Conservation (phyloP, 257 asterid species). For the Thymus mandschuricus region DNA sequence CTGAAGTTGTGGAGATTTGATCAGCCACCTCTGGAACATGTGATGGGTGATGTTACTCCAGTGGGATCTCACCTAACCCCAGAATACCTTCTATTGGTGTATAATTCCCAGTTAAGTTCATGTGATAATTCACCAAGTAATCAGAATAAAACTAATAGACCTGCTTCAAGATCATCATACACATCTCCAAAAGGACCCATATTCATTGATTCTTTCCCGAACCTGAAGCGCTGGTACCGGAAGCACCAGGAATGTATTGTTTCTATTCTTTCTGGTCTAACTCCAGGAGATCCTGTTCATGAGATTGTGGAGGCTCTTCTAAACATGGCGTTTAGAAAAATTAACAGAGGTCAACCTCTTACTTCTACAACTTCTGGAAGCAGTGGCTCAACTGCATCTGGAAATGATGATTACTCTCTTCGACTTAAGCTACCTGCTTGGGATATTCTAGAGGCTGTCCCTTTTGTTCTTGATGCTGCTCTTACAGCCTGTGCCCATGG, state of each 20-base stretch:
- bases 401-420: slow-evolving; percentile 60
- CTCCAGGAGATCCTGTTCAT: slow-evolving; percentile 90
- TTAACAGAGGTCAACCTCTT: slow-evolving; percentile 57
- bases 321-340: slow-evolving; percentile 82
- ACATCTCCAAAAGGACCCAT: slow-evolving; percentile 68
- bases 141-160: slow-evolving; percentile 52
- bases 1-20: slow-evolving; percentile 95
- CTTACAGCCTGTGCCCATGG: slow-evolving; percentile 95
- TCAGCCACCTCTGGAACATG: slow-evolving; percentile 82
- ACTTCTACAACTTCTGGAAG: slow-evolving; percentile 82
- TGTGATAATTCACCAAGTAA: slow-evolving; percentile 47
- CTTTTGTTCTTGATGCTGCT: slow-evolving; percentile 97
- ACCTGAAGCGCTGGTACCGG: slow-evolving; percentile 84
- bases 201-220: slow-evolving; percentile 85
- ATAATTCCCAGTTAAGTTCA: slow-evolving; percentile 71
- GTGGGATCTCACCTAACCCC: slow-evolving; percentile 83
- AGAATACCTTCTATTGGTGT: slow-evolving; percentile 75
- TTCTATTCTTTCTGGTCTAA: slow-evolving; percentile 81
- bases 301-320: slow-evolving; percentile 86
- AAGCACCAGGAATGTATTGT: slow-evolving; percentile 90
- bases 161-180: slow-evolving; percentile 49
- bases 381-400: slow-evolving; percentile 73
- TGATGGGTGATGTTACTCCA: slow-evolving; percentile 66
- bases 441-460: slow-evolving; percentile 98
- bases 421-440: slow-evolving; percentile 92